Evolutionary conservation across 768 basidiomycete genomes (phyloP).

Genomic region (Daedaleopsis sinensis): DNA sequence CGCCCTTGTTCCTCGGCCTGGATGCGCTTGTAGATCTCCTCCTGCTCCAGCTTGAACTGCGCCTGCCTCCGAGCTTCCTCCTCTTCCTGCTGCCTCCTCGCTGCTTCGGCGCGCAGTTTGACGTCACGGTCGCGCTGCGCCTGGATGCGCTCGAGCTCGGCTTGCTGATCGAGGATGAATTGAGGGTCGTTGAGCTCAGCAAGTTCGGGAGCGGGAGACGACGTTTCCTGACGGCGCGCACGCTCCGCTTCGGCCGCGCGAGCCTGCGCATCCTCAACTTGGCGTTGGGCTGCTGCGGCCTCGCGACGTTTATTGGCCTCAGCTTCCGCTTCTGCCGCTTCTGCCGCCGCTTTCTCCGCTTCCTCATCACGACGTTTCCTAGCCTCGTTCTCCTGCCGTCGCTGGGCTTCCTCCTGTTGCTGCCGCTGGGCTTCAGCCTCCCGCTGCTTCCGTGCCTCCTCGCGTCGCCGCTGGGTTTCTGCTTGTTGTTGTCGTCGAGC

Average conservation of each 20-base stretch:
- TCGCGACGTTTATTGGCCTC: neutral
- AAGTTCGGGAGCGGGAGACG: neutral
- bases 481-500: neutral
- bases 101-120: slow-evolving; percentile 5
- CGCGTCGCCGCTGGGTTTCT: neutral
- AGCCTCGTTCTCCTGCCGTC: slow-evolving; percentile 5
- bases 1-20: slow-evolving; percentile 3
- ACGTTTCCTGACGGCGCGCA: neutral
- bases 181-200: neutral
- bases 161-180: slow-evolving; percentile 8
- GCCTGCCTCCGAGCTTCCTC: slow-evolving; percentile 12
- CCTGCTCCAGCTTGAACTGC: slow-evolving; percentile 2
- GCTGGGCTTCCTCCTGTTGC: neutral
- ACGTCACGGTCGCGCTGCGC: slow-evolving; percentile 7
- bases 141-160: slow-evolving; percentile 16
- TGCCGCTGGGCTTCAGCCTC: neutral
- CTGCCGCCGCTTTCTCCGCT: neutral
- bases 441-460: neutral
- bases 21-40: slow-evolving; percentile 6
- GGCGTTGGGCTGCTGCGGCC: neutral
- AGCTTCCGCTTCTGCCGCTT: neutral
- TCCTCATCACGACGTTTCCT: neutral
- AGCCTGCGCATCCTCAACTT: neutral
- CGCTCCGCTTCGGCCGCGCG: neutral
- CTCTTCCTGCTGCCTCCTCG: slow-evolving; percentile 5